phyloP scores from a whole-genome alignment of 192 early-diverging fungal genomes.

The Coemansia sp. region DNA sequence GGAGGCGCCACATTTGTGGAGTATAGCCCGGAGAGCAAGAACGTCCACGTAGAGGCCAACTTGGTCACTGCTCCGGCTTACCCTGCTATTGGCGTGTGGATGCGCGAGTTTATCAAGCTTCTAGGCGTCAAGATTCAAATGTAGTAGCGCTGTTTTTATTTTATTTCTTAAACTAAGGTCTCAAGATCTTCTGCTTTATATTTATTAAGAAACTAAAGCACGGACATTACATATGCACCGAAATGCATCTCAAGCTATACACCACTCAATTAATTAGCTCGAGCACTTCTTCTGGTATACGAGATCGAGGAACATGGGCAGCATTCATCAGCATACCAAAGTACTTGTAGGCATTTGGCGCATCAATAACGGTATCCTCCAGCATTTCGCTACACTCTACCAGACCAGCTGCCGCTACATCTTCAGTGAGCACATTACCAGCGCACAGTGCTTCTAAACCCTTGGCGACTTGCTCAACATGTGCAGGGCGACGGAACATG shows the following conservation, averaged over 20 bases:
- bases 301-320: constrained; percentile 38
- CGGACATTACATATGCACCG: not conserved
- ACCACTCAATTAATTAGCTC: not conserved
- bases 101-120: constrained; percentile 55
- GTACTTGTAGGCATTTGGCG: constrained; percentile 62
- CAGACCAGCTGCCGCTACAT: constrained; percentile 54
- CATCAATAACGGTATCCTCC: constrained; percentile 68
- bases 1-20: constrained; percentile 50
- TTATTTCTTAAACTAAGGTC: not conserved
- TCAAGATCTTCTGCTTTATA: not conserved
- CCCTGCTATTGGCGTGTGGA: constrained; percentile 48
- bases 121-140: constrained; percentile 41
- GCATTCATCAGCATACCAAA: constrained; percentile 60
- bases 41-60: constrained; percentile 46
- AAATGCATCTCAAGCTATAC: not conserved
- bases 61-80: constrained; percentile 51
- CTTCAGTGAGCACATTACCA: constrained; percentile 42
- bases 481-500: constrained; percentile 58
- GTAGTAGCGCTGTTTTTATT: not conserved
- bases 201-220: not conserved
- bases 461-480: constrained; percentile 53
- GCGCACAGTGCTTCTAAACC: constrained; percentile 49
- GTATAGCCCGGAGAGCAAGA: constrained; percentile 33
- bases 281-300: not conserved
- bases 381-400: constrained; percentile 54